Percentiles rank a stretch among this genome's conserved stretches.
Conservation (phyloP, 2,329 filamentous ascomycete genomes). For the Alternaria triticimaculans region DNA sequence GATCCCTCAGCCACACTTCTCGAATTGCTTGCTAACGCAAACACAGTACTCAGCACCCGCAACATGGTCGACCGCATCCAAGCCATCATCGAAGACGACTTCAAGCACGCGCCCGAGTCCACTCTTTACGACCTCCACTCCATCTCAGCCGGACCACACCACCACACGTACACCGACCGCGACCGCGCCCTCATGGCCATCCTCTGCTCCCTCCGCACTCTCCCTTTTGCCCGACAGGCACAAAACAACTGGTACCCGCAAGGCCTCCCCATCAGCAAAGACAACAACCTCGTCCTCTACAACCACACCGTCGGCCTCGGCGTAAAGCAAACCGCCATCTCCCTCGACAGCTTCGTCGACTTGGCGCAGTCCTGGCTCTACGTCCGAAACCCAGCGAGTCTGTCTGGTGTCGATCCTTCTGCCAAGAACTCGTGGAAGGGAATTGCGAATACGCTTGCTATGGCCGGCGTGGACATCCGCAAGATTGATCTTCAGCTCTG, state of each 20-base stretch:
- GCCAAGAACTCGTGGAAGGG: background rate
- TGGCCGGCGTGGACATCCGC: background rate
- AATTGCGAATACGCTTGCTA: background rate
- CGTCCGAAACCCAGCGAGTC: background rate
- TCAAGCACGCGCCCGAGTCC: background rate
- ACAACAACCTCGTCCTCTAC: slow-evolving; percentile 1
- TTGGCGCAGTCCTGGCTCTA: background rate
- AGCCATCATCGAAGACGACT: slow-evolving; percentile 2
- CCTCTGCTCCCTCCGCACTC: background rate
- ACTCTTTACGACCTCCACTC: background rate
- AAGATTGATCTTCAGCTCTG: background rate
- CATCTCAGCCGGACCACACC: background rate
- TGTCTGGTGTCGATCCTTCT: background rate
- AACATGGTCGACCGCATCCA: slow-evolving; percentile 1
- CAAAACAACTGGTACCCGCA: slow-evolving; percentile 7
- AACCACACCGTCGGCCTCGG: background rate
- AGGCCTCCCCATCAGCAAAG: background rate
- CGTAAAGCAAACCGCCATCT: background rate
- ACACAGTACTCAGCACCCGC: slow-evolving; percentile 5
- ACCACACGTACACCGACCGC: background rate
- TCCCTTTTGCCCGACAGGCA: background rate
- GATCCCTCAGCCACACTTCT: accelerated
- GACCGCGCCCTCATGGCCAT: slow-evolving; percentile 9
- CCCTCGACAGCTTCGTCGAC: background rate
- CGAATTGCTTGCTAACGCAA: background rate